Base-by-base conservation (phyloP, 345 rosid species). In the Lumnitzera racemosa region DNA sequence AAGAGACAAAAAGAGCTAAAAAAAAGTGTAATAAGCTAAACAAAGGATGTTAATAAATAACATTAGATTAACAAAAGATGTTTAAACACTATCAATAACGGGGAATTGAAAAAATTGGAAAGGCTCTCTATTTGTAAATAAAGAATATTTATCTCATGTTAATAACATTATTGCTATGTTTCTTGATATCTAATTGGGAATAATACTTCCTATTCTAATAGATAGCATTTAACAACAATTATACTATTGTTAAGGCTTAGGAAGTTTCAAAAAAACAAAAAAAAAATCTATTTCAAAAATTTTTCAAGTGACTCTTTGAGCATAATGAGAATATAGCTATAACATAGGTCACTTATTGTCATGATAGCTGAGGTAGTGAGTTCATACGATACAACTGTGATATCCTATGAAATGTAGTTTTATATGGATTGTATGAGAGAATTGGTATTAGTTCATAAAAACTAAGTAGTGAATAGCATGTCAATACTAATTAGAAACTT, bases 121-220 rank as follows among this genome's bases (percentile, higher is more conserved):
- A 36, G 10, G 43, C 6, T 36, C 43, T 36, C 6, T 36, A 5
- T 36, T 36, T 36, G 3, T 5, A 36, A 36, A 36, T 36, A 1
- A 36, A 36, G 43, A 36, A 36, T 36, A 36, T 4, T 4, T 4
- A 3, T 24, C 13, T 53, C 70, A 94, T 97, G n/a, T n/a, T n/a
- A n/a, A n/a, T n/a, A n/a, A n/a, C n/a, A n/a, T n/a, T n/a, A n/a
- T n/a, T n/a, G n/a, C n/a, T n/a, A n/a, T 96, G 81, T 95, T 95
- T 72, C 99, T 88, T 36, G 99, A 95, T 67, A 95, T 95, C 86
- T 90, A 78, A 75, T 95, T 95, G 1, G 99, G 99, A 54, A 95
- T 96, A 61, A 95, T 90, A 78, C 99, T 86, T 61, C 99, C 99
- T 43, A 95, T 82, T 80, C 99, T 97, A 70, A 97, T 95, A 59